Percentiles rank a stretch among this genome's conserved stretches.
Conservation (phyloP, 1,284 basidiomycete genomes). For the Athelia psychrophila region DNA sequence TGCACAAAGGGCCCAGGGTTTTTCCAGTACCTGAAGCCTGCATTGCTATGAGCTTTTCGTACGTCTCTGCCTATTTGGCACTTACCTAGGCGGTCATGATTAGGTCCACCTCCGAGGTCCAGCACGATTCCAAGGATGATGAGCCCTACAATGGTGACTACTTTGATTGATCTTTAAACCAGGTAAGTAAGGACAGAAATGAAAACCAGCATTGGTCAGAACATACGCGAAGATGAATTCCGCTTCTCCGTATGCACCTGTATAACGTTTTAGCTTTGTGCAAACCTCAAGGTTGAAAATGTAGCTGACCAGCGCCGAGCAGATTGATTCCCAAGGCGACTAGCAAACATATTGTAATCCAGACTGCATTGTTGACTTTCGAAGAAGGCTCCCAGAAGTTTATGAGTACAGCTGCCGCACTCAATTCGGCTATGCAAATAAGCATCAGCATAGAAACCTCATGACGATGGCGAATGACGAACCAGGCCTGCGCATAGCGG, state of each 20-base stretch:
- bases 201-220: background rate
- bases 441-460: background rate
- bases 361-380: constrained; percentile 62
- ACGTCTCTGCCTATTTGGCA: background rate
- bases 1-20: constrained; percentile 72
- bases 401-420: constrained; percentile 73
- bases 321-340: constrained; percentile 77
- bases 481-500: constrained; percentile 2
- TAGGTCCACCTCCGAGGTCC: constrained; percentile 67
- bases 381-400: constrained; percentile 60
- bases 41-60: constrained; percentile 43
- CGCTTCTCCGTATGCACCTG: constrained; percentile 66
- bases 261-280: background rate
- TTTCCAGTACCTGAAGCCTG: constrained; percentile 69
- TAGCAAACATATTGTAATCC: constrained; percentile 75
- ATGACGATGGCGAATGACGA: background rate
- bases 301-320: constrained; percentile 59
- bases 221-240: constrained; percentile 70
- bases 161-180: constrained; percentile 64
- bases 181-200: background rate
- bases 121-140: constrained; percentile 67
- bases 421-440: constrained; percentile 42
- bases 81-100: constrained; percentile 39
- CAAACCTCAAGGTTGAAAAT: background rate
- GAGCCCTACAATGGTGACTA: constrained; percentile 68